Evolutionary conservation across 176 grass and related monocot genomes (phyloP).

Genomic region (Luzula sylvatica): DNA sequence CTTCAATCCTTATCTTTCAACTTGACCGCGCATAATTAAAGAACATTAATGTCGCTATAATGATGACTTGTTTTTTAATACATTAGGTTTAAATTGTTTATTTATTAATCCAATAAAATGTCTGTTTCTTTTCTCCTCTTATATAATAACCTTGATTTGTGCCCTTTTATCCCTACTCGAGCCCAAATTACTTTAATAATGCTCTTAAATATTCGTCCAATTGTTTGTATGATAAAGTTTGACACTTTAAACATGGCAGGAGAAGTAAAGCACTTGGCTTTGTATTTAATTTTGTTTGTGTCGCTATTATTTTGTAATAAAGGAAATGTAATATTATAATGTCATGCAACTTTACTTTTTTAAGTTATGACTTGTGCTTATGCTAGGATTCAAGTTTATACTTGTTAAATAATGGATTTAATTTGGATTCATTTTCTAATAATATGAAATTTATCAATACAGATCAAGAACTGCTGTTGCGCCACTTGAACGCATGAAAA

Average conservation of each 20-base stretch:
- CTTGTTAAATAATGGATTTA: too few relatives aligned
- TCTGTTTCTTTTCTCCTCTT: conserved; percentile 7
- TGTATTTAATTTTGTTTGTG: conserved; percentile 10
- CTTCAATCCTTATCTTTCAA: neutral
- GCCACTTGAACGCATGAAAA: conserved; percentile 90
- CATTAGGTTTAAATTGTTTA: conserved; percentile 2
- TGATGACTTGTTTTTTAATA: neutral
- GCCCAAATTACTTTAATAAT: neutral
- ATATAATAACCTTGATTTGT: conserved; percentile 10
- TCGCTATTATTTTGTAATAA: neutral
- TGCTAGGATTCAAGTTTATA: too few relatives aligned
- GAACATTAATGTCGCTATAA: neutral
- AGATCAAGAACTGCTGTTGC: conserved; percentile 99
- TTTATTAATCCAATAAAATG: neutral
- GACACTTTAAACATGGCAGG: conserved; percentile 1
- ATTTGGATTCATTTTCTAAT: conserved; percentile 3
- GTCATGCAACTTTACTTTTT: neutral
- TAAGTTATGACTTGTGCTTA: neutral
- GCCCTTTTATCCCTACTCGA: neutral
- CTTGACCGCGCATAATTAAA: neutral
- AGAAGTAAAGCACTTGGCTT: conserved; percentile 17
- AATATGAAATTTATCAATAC: conserved; percentile 8
- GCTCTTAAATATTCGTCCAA: neutral
- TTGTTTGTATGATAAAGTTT: neutral
- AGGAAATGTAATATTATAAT: neutral